These are phyloP conservation scores for Nicotiana otophora DNA, from an alignment of 257 asterid genomes.

Conservation along the genomic window DNA sequence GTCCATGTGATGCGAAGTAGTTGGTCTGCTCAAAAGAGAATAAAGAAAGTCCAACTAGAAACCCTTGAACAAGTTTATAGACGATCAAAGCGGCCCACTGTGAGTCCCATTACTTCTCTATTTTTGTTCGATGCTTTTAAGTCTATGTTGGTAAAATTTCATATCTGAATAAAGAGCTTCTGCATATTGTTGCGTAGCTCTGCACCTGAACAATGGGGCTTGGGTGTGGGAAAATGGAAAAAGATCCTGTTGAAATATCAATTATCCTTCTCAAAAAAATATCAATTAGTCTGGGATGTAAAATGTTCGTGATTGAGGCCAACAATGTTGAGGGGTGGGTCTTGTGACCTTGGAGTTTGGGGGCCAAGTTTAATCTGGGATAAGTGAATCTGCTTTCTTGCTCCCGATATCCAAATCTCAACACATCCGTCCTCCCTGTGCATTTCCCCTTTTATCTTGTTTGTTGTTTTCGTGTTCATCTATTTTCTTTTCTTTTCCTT, in stretches of 20 bases:
- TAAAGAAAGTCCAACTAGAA: conserved; percentile 75
- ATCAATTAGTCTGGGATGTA: background rate
- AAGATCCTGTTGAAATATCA: background rate
- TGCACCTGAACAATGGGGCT: background rate
- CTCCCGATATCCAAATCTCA: background rate
- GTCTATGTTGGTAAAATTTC: background rate
- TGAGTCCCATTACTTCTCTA: conserved; percentile 35
- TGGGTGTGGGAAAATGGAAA: background rate
- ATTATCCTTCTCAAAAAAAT: no score
- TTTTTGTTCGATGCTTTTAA: background rate
- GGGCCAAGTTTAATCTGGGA: background rate
- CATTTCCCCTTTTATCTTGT: background rate
- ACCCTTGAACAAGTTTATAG: conserved; percentile 77
- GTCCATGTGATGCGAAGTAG: conserved; percentile 75
- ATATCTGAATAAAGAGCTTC: background rate
- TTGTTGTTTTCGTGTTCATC: background rate
- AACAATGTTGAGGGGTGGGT: background rate
- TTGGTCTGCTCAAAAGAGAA: conserved; percentile 83
- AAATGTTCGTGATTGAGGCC: background rate
- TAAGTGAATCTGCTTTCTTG: background rate
- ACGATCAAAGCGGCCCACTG: conserved; percentile 89
- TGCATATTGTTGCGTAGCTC: background rate
- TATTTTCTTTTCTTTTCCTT: background rate
- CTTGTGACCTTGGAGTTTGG: background rate
- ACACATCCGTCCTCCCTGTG: background rate